Evolutionary conservation across 441 rosid species (phyloP), one percentile per base, ranked within the genome.

Genomic region (Dalechampia spathulata): DNA sequence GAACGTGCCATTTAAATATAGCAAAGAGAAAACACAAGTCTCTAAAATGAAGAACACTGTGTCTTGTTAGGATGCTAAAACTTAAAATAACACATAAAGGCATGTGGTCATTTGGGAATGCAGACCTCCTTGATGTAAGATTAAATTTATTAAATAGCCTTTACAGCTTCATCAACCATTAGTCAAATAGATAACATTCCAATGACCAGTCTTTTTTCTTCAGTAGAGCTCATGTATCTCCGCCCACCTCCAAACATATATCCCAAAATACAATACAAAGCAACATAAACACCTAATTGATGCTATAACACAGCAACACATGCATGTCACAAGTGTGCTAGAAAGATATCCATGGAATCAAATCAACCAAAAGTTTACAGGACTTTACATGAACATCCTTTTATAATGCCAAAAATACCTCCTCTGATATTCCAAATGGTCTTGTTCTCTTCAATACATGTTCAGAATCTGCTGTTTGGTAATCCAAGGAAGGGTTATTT

Each of bases 381-480:
- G 10, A 47, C 3, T 8, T 2, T 41, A 16, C 21, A 21, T 23
- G 12, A 52, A 49, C 9, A 41, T 28, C 45, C 15, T 40, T 39
- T 32, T 41, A 6, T 37, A 39, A 52, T 19, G 16, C 38, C 5
- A 27, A 45, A 20, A 4, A 52, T 61, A 83, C 91, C 82, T 87
- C 89, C 38, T 86, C 95, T 13, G 85, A 48, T 37, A 82, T 65
- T 62, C 86, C 88, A 60, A 80, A 82, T 32, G 86, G 75, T 56
- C 91, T 72, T 47, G 91, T 20, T 69, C 91, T 83, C 79, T 82
- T 83, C 73, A 83, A 39, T 30, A 78, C 74, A 64, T 68, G 82
- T 57, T 86, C 91, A 65, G 91, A 83, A 58, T 83, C 95, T 44
- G 95, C 91, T 51, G 87, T 78, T 64, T 83, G 91, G 61, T 83